Evolutionary conservation across 768 basidiomycete species (phyloP).

Genomic region (Hortiboletus campestris): DNA sequence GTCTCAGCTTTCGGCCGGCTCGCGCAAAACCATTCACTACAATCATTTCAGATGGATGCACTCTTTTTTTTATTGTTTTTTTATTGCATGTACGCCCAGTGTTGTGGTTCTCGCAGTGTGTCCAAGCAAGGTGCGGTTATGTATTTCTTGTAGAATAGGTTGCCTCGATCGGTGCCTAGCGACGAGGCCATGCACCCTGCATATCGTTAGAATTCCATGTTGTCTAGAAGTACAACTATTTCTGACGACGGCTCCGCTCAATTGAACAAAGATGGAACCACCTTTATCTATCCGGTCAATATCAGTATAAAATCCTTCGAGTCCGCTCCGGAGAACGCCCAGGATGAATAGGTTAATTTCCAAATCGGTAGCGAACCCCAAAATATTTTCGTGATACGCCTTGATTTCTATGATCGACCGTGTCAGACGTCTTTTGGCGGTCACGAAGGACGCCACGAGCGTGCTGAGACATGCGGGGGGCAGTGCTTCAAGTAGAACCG

Average conservation of each 20-base stretch:
- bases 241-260: background rate
- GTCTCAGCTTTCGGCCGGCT: background rate
- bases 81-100: constrained; percentile 17
- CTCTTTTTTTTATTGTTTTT: constrained; percentile 7
- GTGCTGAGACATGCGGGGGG: constrained; percentile 47
- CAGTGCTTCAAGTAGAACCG: constrained; percentile 69
- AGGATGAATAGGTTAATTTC: background rate
- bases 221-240: background rate
- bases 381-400: too few relatives aligned
- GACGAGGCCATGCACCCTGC: background rate
- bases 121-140: constrained; percentile 6
- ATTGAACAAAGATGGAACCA: background rate
- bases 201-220: constrained; percentile 1
- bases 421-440: background rate
- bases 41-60: constrained; percentile 17
- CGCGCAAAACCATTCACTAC: constrained; percentile 13
- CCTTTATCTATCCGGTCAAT: background rate
- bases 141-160: constrained; percentile 22
- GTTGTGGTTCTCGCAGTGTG: constrained; percentile 8
- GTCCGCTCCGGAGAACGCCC: background rate
- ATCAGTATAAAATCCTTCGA: background rate
- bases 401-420: background rate
- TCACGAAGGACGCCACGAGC: background rate
- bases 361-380: background rate
- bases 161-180: background rate